These are phyloP conservation scores for Gymnopus androsaceus DNA, from an alignment of 1,284 basidiomycete genomes.

Conservation along the genomic window DNA sequence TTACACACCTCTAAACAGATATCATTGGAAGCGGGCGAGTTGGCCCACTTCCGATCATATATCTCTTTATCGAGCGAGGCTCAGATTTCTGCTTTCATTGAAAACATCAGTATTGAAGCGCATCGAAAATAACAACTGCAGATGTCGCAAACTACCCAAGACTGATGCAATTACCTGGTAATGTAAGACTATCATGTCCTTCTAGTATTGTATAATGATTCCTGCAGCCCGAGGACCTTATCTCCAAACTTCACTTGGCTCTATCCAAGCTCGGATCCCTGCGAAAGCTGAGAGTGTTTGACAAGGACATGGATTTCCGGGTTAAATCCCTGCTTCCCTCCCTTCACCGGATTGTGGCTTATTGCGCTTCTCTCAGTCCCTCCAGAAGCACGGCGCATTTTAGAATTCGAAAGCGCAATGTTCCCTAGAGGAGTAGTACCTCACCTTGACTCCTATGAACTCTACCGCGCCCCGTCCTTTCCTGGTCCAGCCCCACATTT, in stretches of 20 bases:
- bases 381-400: slow-evolving; percentile 25
- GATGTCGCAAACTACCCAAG: slow-evolving; percentile 46
- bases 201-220: background rate
- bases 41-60: slow-evolving; percentile 32
- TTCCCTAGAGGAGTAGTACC: slow-evolving; percentile 31
- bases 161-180: slow-evolving; percentile 24
- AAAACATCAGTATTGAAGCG: slow-evolving; percentile 20
- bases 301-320: slow-evolving; percentile 25
- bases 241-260: slow-evolving; percentile 37
- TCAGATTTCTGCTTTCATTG: slow-evolving; percentile 32
- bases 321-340: slow-evolving; percentile 7
- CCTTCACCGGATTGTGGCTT: background rate
- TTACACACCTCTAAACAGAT: slow-evolving; percentile 35
- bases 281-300: slow-evolving; percentile 39
- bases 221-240: slow-evolving; percentile 20
- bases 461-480: slow-evolving; percentile 33
- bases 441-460: slow-evolving; percentile 35
- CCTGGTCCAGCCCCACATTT: slow-evolving; percentile 25
- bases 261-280: slow-evolving; percentile 35
- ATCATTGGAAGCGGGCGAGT: slow-evolving; percentile 30
- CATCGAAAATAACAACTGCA: slow-evolving; percentile 31
- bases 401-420: slow-evolving; percentile 39
- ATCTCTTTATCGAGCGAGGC: slow-evolving; percentile 41
- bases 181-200: slow-evolving; percentile 22
- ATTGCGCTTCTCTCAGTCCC: slow-evolving; percentile 8